phyloP scores from a whole-genome alignment of 306 rosid genomes.

The Lathyrus sativus region DNA sequence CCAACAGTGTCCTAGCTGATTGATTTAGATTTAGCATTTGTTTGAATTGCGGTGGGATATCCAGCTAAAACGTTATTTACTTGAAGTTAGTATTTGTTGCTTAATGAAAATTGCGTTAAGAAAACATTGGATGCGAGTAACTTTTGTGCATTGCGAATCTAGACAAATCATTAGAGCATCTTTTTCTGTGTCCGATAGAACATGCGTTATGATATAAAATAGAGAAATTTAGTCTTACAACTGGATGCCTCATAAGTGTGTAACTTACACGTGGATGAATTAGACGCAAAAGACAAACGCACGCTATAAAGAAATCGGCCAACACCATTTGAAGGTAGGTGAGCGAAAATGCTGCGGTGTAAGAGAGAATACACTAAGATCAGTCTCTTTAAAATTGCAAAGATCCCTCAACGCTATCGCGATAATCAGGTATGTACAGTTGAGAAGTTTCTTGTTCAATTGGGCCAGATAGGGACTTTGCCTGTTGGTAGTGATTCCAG shows the following conservation, averaged over 20 bases:
- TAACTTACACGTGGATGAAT: background rate
- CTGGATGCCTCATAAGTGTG: background rate
- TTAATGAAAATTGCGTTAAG: background rate
- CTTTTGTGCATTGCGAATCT: background rate
- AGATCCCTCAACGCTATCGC: background rate
- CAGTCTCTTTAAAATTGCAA: background rate
- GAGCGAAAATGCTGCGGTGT: slow-evolving; percentile 7
- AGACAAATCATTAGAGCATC: background rate
- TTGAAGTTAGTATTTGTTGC: background rate
- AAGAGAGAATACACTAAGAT: background rate
- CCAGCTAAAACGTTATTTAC: background rate
- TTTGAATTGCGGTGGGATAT: background rate
- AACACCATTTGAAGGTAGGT: background rate
- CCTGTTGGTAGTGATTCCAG: background rate
- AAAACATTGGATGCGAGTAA: background rate
- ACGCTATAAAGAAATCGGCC: background rate
- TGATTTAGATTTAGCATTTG: background rate
- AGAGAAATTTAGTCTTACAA: slow-evolving; percentile 1
- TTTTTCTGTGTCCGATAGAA: background rate
- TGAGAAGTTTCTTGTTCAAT: slow-evolving; percentile 11
- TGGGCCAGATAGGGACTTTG: background rate
- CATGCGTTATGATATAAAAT: background rate
- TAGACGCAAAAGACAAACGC: background rate
- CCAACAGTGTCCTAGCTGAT: background rate
- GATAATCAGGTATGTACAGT: background rate